phyloP scores from a whole-genome alignment of 805 yeast genomes.

The Wickerhamiella australiensis region DNA sequence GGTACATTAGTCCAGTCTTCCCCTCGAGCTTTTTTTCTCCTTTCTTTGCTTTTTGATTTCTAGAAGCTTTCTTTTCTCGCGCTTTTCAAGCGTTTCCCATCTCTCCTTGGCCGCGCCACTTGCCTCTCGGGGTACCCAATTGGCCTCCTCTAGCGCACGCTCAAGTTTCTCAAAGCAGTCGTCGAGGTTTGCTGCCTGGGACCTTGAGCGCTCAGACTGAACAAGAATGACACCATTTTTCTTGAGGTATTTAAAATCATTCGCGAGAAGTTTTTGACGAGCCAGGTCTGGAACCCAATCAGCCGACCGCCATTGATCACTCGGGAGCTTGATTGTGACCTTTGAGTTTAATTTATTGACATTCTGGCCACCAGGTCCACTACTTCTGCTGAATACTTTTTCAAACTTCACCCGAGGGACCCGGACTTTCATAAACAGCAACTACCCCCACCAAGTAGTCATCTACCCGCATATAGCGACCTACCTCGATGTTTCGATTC shows the following conservation, averaged over 20 bases:
- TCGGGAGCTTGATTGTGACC: conserved; percentile 44
- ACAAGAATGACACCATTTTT: conserved; percentile 45
- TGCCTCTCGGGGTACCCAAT: conserved; percentile 38
- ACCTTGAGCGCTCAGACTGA: conserved; percentile 48
- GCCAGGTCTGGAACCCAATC: conserved; percentile 51
- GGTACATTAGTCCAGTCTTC: not conserved
- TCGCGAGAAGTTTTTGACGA: conserved; percentile 29
- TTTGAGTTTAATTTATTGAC: conserved; percentile 60
- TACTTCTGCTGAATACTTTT: conserved; percentile 42
- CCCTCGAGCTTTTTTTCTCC: conserved; percentile 1
- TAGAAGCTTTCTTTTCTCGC: conserved; percentile 30
- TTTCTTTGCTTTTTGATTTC: conserved; percentile 29
- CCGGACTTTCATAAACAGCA: conserved; percentile 3
- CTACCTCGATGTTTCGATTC: not conserved
- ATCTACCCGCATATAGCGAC: not conserved
- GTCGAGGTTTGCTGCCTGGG: conserved; percentile 43
- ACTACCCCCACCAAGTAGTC: not conserved
- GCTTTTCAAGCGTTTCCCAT: conserved; percentile 36
- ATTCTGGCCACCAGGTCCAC: conserved; percentile 85
- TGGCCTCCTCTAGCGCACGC: conserved; percentile 37
- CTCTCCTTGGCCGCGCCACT: conserved; percentile 36
- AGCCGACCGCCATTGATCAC: conserved; percentile 35
- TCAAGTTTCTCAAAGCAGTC: conserved; percentile 52
- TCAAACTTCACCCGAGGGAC: conserved; percentile 30
- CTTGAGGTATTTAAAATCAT: conserved; percentile 41